Percentiles rank a stretch among this genome's conserved stretches.
These are phyloP conservation scores for Euphorbia celastroides DNA, from an alignment of 441 rosid genomes.

Conservation along the genomic window DNA sequence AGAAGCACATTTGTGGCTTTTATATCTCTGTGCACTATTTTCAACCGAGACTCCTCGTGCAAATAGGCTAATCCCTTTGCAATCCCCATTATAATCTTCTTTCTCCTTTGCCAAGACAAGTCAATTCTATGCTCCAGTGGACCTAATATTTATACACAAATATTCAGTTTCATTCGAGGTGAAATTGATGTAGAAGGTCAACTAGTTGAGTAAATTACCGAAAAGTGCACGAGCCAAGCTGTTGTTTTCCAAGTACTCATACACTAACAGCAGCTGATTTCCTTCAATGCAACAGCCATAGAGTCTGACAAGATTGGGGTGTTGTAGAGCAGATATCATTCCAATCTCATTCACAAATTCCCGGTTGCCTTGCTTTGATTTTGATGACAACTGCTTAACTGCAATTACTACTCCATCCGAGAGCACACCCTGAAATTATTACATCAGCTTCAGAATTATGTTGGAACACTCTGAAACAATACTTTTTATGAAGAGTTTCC, in stretches of 20 bases:
- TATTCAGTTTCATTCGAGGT: background rate
- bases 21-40: conserved; percentile 79
- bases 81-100: conserved; percentile 53
- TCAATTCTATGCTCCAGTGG: conserved; percentile 36
- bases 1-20: conserved; percentile 80
- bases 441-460: background rate
- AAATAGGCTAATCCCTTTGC: conserved; percentile 72
- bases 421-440: conserved; percentile 43
- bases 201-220: conserved; percentile 31
- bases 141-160: conserved; percentile 23
- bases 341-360: conserved; percentile 77
- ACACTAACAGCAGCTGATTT: conserved; percentile 62
- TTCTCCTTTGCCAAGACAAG: conserved; percentile 61
- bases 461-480: background rate
- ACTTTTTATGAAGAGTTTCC: background rate
- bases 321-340: conserved; percentile 80
- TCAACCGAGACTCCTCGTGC: conserved; percentile 81
- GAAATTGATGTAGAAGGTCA: background rate
- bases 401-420: conserved; percentile 65
- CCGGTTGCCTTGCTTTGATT: conserved; percentile 78
- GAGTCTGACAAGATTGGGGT: conserved; percentile 74
- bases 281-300: conserved; percentile 81
- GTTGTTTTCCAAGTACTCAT: conserved; percentile 77
- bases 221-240: conserved; percentile 73
- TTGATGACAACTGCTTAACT: conserved; percentile 66